Base-by-base conservation (phyloP, 2,329 filamentous ascomycete species). In the Conoideocrella luteorostrata region DNA sequence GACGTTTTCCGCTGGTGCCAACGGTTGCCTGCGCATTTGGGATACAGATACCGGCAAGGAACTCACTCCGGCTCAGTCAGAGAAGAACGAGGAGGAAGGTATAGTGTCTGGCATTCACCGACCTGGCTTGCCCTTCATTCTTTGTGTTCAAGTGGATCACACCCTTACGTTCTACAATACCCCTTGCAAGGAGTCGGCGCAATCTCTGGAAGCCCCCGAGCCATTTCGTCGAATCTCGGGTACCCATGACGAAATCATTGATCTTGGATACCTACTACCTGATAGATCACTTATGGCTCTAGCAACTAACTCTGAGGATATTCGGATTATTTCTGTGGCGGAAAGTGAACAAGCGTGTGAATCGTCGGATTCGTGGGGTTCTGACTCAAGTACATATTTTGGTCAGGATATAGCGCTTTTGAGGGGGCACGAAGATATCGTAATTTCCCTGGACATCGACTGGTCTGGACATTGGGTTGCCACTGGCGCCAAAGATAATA, bases 391-490 rank as follows among this genome's bases (percentile, higher is more conserved):
- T 1, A 68, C 69, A 20, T 93, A 90, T 59, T 96, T 97, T 61
- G 93, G 93, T 12, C 87, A 90, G 47, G 93, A 98, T 57, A 75
- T 95, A 30, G 87, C 83, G 2, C 71, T 93, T 20, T 73, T 98
- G 2, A 88, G 87, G 58, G 93, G 93, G 1, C 93, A 98, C 54
- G 83, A 90, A 39, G 93, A 98, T 54, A 96, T 98, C 41, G 86
- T 98, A 47, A 95, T 98, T 54, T 90, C 89, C 46, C 71, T 98
- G 32, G 90, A 96, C 60, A 82, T 88, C 3, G 93, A 98, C 65
- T 95, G 89, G 88, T 97, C 93, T 9, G 94, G 94, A 1, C 83
- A 93, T 61, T 98, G 93, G 93, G 78, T 98, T 30, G 91, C 86
- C 11, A 97, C 93, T 2, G 93, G 91, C 42, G 88, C 93, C 18